phyloP scores from a whole-genome alignment of 108 stramenopile genomes.

The Nannochloropsis salina region DNA sequence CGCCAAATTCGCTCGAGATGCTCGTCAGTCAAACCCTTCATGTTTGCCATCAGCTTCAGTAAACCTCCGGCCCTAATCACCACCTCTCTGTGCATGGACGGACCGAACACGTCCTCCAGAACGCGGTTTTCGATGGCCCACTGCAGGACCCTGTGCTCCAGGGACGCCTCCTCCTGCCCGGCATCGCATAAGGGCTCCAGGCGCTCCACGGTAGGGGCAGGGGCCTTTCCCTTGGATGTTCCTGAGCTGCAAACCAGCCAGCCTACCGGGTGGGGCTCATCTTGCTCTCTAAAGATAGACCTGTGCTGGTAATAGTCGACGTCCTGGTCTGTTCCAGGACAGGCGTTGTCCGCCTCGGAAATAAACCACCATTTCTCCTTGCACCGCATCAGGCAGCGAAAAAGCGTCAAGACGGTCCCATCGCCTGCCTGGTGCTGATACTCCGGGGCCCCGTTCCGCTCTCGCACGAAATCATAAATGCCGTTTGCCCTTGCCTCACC shows the following conservation, averaged over 20 bases:
- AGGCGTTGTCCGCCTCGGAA: constrained; percentile 82
- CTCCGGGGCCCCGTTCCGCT: constrained; percentile 19
- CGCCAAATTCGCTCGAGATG: constrained; percentile 24
- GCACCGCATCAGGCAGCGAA: constrained; percentile 88
- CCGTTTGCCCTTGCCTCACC: constrained; percentile 76
- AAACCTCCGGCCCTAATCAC: constrained; percentile 26
- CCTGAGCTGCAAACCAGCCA: background rate
- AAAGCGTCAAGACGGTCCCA: constrained; percentile 73
- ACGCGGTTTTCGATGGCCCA: constrained; percentile 48
- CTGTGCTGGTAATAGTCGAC: constrained; percentile 96
- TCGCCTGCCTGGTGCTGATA: constrained; percentile 51
- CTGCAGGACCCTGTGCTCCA: constrained; percentile 43
- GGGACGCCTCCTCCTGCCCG: constrained; percentile 29
- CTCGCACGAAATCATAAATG: constrained; percentile 60
- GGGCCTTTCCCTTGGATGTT: constrained; percentile 17
- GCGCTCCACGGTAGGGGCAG: constrained; percentile 33
- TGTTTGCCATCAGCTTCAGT: background rate
- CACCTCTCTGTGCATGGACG: constrained; percentile 52
- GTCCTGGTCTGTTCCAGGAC: constrained; percentile 94
- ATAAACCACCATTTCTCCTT: constrained; percentile 98
- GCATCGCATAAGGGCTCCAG: constrained; percentile 29
- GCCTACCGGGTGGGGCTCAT: constrained; percentile 58
- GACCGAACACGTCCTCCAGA: constrained; percentile 47
- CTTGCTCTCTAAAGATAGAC: constrained; percentile 67
- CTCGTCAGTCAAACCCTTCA: constrained; percentile 15